Percentiles rank a stretch among this genome's conserved stretches.
Conservation (phyloP, 1,284 basidiomycete genomes). For the Microbotryomycetes sp. region DNA sequence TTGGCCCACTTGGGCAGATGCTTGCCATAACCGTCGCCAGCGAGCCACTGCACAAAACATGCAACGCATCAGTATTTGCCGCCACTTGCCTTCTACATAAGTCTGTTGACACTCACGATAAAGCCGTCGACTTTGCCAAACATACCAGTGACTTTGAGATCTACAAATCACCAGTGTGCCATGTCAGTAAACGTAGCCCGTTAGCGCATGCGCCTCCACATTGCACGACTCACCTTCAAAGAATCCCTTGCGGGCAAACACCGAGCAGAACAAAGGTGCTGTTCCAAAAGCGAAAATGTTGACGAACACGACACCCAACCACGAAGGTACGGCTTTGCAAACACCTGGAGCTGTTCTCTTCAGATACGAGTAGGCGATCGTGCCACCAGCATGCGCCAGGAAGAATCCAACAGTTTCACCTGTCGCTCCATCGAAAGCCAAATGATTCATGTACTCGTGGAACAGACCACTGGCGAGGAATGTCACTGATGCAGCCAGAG, state of each 20-base stretch:
- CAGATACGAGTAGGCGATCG: constrained; percentile 1
- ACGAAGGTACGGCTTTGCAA: not conserved
- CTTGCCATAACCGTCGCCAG: constrained; percentile 2
- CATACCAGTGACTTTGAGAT: constrained; percentile 1
- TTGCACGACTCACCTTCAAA: not conserved
- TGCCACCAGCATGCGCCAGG: not conserved
- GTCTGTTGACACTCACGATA: not conserved
- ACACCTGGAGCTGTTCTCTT: not conserved
- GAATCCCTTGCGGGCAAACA: constrained; percentile 1
- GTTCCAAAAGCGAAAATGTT: constrained; percentile 2
- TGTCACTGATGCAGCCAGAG: not conserved
- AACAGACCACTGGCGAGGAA: constrained; percentile 2
- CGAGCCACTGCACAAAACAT: no score
- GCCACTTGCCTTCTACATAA: no score
- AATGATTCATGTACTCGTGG: constrained; percentile 11
- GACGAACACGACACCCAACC: not conserved
- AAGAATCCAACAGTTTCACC: constrained; percentile 2
- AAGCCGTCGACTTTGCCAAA: constrained; percentile 1
- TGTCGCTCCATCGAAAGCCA: constrained; percentile 4
- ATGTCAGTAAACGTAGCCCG: no score
- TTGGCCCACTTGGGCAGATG: not conserved
- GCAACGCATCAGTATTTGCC: no score
- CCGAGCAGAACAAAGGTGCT: not conserved
- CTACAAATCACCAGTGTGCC: no score
- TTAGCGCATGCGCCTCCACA: no score